These are phyloP conservation scores for Hymenoscyphus scutula DNA, from an alignment of 2,329 filamentous ascomycete genomes.

Conservation along the genomic window DNA sequence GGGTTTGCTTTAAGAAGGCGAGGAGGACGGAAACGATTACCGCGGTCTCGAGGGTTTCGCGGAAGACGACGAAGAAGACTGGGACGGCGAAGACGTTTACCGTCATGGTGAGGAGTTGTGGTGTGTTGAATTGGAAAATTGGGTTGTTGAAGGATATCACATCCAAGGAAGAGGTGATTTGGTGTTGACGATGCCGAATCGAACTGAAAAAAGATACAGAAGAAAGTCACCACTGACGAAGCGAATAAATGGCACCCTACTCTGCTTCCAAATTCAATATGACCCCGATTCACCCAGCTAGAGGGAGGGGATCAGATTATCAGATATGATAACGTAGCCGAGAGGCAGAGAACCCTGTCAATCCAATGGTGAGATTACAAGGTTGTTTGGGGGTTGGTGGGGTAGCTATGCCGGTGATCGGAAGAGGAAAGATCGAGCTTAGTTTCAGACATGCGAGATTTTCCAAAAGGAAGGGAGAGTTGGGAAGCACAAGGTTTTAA, in stretches of 20 bases:
- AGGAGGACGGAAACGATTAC: constrained; percentile 87
- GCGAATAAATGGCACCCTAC: background rate
- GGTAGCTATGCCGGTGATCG: background rate
- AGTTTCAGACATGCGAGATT: background rate
- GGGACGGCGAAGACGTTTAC: constrained; percentile 72
- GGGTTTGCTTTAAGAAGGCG: constrained; percentile 78
- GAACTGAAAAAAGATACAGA: background rate
- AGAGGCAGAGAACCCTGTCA: background rate
- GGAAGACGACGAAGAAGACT: constrained; percentile 88
- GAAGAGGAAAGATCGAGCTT: background rate
- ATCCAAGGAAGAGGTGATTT: background rate
- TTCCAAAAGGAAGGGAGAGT: too few species aligned
- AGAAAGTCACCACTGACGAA: background rate
- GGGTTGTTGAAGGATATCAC: background rate
- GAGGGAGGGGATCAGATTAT: background rate
- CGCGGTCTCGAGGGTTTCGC: constrained; percentile 77
- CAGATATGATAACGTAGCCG: constrained; percentile 9
- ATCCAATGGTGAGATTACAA: background rate
- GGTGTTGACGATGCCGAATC: background rate
- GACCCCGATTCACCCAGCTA: background rate
- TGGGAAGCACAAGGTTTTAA: background rate
- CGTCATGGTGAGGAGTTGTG: constrained; percentile 45
- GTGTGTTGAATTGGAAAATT: background rate
- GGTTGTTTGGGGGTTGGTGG: background rate
- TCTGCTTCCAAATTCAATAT: background rate